Base-by-base conservation (phyloP, 306 rosid species). In the Trifolium repens region DNA sequence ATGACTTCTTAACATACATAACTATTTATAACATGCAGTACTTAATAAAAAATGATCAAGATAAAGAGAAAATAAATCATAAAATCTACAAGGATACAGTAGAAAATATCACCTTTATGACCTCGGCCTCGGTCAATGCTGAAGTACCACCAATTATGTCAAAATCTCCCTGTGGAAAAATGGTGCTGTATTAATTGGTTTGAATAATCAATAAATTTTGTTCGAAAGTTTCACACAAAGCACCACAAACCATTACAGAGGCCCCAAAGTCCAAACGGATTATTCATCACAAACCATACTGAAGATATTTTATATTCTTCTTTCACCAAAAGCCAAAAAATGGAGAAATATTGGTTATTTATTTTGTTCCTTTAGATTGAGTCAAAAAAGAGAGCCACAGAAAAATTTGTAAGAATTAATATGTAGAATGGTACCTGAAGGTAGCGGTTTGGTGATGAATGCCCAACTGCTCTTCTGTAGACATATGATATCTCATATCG, bases 131-230 rank as follows among this genome's bases (percentile, higher is more conserved):
- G 59, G 96, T 86, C 87, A 94, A 78, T 52, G 88, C 87, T 27
- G 96, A 85, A 68, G 88, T 79, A 58, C 97, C 97, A 69, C 98
- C 98, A 85, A 94, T 84, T 80, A 94, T 89, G 82, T 94, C 98
- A 79, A 91, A 94, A 88, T 94, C 98, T 71, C 94, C 97, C 98
- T 94, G 87, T 82, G 63, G 71, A 27, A 75, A 75, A 85, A 80
- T 27, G 75, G 78, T 59, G 75, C 34, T 9, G 19, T 37, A 68
- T 57, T 67, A 63, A 53, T 65, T 69, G 61, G 47, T 71, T 43
- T 39, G 40, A 73, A 78, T 60, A 64, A 69, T 30, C 34, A 58
- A 47, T 70, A 19, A 59, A 32, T 30, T 40, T 73, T 35, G 42
- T 17, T 2, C 22, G 63, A 61, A 76, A 77, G 77, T 60, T 58